Percentiles rank a stretch among this genome's conserved stretches.
These are phyloP conservation scores for Bryopsis sp. DNA, from an alignment of 139 green algal genomes.

Conservation along the genomic window DNA sequence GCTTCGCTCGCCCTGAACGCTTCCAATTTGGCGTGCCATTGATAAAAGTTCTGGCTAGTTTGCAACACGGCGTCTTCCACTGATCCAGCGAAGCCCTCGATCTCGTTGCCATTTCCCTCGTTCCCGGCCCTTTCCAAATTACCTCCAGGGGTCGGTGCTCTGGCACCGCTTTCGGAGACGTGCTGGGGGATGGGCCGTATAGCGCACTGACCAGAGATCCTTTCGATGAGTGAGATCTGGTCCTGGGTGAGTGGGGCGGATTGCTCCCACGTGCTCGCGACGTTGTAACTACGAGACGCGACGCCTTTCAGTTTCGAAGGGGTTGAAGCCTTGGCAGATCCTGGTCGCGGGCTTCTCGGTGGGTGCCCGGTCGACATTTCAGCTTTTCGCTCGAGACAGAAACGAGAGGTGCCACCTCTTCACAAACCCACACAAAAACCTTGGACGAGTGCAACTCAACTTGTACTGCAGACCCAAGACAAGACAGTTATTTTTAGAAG, in stretches of 20 bases:
- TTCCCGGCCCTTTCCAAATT: constrained; percentile 26
- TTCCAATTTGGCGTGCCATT: constrained; percentile 82
- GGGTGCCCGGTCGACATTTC: too few relatives aligned
- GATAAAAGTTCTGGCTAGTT: constrained; percentile 77
- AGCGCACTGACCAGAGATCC: constrained; percentile 34
- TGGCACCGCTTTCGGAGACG: constrained; percentile 22
- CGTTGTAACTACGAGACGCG: too few relatives aligned
- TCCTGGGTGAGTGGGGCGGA: constrained; percentile 42
- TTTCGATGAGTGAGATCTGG: constrained; percentile 49
- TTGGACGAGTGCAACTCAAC: too few relatives aligned
- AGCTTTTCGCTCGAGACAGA: too few relatives aligned
- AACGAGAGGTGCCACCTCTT: too few relatives aligned
- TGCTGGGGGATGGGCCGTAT: constrained; percentile 49
- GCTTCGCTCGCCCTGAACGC: constrained; percentile 59
- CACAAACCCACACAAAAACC: too few relatives aligned
- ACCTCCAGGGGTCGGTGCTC: neutral
- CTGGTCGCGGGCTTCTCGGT: too few relatives aligned
- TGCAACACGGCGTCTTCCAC: constrained; percentile 56
- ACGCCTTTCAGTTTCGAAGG: too few relatives aligned
- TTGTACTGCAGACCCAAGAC: too few relatives aligned
- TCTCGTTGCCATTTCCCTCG: constrained; percentile 26
- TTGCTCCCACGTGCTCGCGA: too few relatives aligned
- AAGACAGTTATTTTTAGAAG: too few relatives aligned
- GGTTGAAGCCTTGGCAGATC: too few relatives aligned
- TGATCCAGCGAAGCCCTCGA: constrained; percentile 23